phyloP scores from a whole-genome alignment of 2,329 filamentous ascomycete species.

The Bipolaris gigantea region DNA sequence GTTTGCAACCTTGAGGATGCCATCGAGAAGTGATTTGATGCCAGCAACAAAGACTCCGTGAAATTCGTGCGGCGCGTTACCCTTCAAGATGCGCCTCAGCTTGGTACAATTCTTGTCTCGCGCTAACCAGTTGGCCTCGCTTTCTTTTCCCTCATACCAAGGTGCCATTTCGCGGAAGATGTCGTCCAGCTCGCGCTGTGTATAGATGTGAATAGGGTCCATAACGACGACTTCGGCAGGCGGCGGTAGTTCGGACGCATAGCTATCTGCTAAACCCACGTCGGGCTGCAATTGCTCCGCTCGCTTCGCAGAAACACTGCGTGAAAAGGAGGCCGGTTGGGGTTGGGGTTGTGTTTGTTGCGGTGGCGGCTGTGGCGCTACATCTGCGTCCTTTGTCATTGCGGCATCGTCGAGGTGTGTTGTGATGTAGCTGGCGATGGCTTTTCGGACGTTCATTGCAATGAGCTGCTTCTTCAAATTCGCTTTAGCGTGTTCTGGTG shows the following conservation, averaged over 20 bases:
- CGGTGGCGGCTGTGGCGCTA: slow-evolving; percentile 20
- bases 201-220: slow-evolving; percentile 82
- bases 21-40: slow-evolving; percentile 77
- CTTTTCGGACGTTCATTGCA: slow-evolving; percentile 80
- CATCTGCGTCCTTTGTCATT: slow-evolving; percentile 40
- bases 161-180: slow-evolving; percentile 78
- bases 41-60: slow-evolving; percentile 68
- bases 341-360: slow-evolving; percentile 14
- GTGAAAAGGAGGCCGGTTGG: slow-evolving; percentile 29
- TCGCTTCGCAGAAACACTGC: slow-evolving; percentile 38
- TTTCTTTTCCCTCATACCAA: slow-evolving; percentile 84
- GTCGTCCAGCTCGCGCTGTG: slow-evolving; percentile 84
- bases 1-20: slow-evolving; percentile 80
- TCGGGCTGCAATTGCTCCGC: slow-evolving; percentile 45
- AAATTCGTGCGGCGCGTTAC: slow-evolving; percentile 81
- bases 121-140: slow-evolving; percentile 87
- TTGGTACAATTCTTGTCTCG: slow-evolving; percentile 80
- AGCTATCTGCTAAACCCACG: slow-evolving; percentile 48
- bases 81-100: slow-evolving; percentile 75
- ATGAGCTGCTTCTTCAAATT: slow-evolving; percentile 87
- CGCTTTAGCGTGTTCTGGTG: slow-evolving; percentile 79
- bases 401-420: slow-evolving; percentile 72
- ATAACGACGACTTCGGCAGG: slow-evolving; percentile 69
- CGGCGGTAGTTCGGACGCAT: slow-evolving; percentile 58
- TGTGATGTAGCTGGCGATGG: slow-evolving; percentile 80